A percentile compares a stretch with the other conserved stretches of the same genome.
Evolutionary conservation across 1,139 yeast genomes (phyloP).

Genomic region (Candida neerlandica): DNA sequence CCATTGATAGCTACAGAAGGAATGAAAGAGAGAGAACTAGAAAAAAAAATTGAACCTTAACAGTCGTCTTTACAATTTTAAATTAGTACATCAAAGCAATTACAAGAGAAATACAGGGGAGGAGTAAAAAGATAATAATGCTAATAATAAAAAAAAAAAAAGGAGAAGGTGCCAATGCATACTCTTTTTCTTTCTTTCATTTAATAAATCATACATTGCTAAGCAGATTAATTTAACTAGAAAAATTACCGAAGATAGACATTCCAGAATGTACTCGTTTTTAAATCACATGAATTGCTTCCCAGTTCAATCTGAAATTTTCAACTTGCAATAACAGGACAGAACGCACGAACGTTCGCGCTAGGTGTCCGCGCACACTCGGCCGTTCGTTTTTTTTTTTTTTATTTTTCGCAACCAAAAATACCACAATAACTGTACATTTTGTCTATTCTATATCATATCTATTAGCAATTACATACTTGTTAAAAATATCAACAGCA

Average conservation of each 20-base stretch:
- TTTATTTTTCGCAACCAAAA: slow-evolving; percentile 4
- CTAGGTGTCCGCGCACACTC: no score
- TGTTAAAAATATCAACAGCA: slow-evolving; percentile 19
- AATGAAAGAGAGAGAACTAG: background rate
- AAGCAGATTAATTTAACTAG: background rate
- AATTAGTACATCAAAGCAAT: background rate
- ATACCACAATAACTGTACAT: background rate
- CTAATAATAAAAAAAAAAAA: background rate
- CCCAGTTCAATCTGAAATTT: background rate
- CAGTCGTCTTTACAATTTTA: slow-evolving; percentile 1
- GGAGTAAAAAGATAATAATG: background rate
- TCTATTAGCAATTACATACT: slow-evolving; percentile 16
- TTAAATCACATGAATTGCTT: background rate
- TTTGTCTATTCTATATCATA: slow-evolving; percentile 11
- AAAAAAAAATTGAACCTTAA: background rate
- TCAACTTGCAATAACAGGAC: background rate
- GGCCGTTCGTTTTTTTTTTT: background rate
- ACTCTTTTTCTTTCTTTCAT: background rate
- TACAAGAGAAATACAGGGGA: background rate
- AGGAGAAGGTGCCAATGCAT: background rate
- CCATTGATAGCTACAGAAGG: background rate
- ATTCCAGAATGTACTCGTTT: background rate
- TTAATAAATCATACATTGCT: background rate
- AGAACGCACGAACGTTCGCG: no score
- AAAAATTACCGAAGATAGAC: background rate